phyloP scores from a whole-genome alignment of 129 eudicot genomes.

The Flaveria linearis region DNA sequence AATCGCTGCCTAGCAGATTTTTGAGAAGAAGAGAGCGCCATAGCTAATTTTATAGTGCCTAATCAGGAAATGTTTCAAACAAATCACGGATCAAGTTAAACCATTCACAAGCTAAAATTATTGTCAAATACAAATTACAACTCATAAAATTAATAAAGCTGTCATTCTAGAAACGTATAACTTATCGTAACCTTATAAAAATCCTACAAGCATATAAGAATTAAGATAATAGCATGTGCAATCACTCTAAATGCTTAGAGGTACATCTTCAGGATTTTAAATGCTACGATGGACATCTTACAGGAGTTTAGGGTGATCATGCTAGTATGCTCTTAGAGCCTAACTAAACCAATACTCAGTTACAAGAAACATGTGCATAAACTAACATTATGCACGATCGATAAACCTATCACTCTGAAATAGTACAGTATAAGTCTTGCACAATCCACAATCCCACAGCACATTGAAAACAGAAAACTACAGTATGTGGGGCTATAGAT shows the following conservation, averaged over 20 bases:
- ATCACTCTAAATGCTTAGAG: conserved; percentile 2
- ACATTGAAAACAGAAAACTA: background rate
- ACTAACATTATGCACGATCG: conserved; percentile 13
- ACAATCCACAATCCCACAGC: background rate
- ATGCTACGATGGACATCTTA: no score
- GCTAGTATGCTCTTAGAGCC: background rate
- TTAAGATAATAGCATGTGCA: background rate
- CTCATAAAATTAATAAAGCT: background rate
- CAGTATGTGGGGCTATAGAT: conserved; percentile 3
- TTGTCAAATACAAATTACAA: background rate
- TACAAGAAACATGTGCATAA: no score
- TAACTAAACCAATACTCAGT: background rate
- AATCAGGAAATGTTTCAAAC: conserved; percentile 9
- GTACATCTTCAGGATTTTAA: conserved; percentile 13
- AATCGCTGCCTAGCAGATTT: no score
- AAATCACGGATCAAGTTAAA: background rate
- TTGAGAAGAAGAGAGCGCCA: background rate
- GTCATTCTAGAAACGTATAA: background rate
- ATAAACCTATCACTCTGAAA: background rate
- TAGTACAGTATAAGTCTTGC: background rate
- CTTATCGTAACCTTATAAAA: background rate
- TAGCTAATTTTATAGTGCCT: conserved; percentile 5
- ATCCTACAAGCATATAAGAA: conserved; percentile 17
- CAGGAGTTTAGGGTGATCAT: conserved; percentile 7
- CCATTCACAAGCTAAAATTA: background rate